A percentile compares a stretch with the other conserved stretches of the same genome.
Conservation (phyloP, 805 yeast species). For the Scheffersomyces lignosus region DNA sequence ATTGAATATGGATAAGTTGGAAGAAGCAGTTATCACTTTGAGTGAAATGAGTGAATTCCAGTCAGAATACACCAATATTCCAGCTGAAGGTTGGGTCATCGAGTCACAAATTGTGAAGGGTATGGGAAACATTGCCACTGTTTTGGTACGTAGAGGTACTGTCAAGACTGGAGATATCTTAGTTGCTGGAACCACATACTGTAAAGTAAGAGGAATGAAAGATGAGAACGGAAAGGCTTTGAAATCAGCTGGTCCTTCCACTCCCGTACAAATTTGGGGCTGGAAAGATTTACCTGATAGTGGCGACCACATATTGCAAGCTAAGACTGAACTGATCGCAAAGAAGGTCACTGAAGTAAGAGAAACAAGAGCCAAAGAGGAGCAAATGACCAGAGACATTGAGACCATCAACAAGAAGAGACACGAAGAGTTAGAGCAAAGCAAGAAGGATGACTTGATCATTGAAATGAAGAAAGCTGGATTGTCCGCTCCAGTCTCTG, state of each 20-base stretch:
- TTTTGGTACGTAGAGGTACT: slow-evolving; percentile 77
- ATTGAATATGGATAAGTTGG: slow-evolving; percentile 82
- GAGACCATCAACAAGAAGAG: slow-evolving; percentile 71
- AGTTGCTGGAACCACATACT: slow-evolving; percentile 84
- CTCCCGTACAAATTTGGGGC: slow-evolving; percentile 88
- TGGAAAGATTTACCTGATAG: slow-evolving; percentile 94
- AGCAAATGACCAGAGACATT: slow-evolving; percentile 63
- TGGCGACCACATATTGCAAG: slow-evolving; percentile 82
- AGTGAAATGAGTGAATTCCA: slow-evolving; percentile 81
- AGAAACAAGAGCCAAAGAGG: slow-evolving; percentile 48
- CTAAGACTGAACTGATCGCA: slow-evolving; percentile 70
- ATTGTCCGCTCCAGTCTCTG: slow-evolving; percentile 49
- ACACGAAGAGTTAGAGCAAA: slow-evolving; percentile 51
- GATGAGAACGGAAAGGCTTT: slow-evolving; percentile 70
- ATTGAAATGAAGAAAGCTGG: slow-evolving; percentile 65
- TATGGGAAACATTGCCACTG: slow-evolving; percentile 83
- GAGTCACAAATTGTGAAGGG: slow-evolving; percentile 84
- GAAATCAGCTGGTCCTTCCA: slow-evolving; percentile 75
- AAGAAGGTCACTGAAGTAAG: slow-evolving; percentile 74
- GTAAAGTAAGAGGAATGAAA: slow-evolving; percentile 76
- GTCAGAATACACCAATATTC: slow-evolving; percentile 51
- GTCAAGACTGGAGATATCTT: slow-evolving; percentile 68
- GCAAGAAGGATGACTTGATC: slow-evolving; percentile 51
- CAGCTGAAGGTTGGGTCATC: slow-evolving; percentile 83
- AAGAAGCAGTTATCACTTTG: slow-evolving; percentile 82